Evolutionary conservation across 805 yeast genomes (phyloP), one percentile per base, ranked within the genome.

Genomic region (Metschnikowia lachancei): DNA sequence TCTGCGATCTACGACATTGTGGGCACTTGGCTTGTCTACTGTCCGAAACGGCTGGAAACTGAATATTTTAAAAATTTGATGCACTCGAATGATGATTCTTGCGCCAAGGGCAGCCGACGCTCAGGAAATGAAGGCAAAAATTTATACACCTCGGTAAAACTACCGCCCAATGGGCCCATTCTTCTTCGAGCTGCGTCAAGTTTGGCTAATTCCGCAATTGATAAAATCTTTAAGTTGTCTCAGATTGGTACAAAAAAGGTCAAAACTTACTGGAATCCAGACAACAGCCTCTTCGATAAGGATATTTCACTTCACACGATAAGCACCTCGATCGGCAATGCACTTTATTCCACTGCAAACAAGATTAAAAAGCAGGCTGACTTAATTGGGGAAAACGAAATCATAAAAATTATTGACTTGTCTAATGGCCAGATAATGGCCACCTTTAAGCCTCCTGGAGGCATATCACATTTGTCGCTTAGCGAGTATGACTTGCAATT

Each of bases 401-500:
- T 67, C 13, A 62, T 82, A 8, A 66, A 76, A 16, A 55, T 81
- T 19, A 50, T 81, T 19, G 85, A 82, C 53, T 60, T 83, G 26
- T 47, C 61, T 3, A 66, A 71, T 26, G 71, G 65, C 39, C 61
- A 62, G 46, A 64, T 68, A 3, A 55, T 71, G 57, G 67, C 67
- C 5, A 47, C 71, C 9, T 81, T 84, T 60, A 71, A 75, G 35
- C 80, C 87, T 0, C 81, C 85, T 0, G 80, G 77, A 17, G 87
- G 87, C 0, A 73, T 84, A 24, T 80, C 88, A 0, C 63, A 72
- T 19, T 59, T 85, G 1, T 79, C 85, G 1, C 57, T 84, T 6
- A 82, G 85, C 0, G 85, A 87, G 0, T 78, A 73, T 58, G 87
- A 83, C 56, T 57, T 78, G 33, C 75, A 76, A 26, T 59, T 84